Evolutionary conservation across 148 eudicot species (phyloP), one percentile per base, ranked within the genome.

Genomic region (Cornus florida): DNA sequence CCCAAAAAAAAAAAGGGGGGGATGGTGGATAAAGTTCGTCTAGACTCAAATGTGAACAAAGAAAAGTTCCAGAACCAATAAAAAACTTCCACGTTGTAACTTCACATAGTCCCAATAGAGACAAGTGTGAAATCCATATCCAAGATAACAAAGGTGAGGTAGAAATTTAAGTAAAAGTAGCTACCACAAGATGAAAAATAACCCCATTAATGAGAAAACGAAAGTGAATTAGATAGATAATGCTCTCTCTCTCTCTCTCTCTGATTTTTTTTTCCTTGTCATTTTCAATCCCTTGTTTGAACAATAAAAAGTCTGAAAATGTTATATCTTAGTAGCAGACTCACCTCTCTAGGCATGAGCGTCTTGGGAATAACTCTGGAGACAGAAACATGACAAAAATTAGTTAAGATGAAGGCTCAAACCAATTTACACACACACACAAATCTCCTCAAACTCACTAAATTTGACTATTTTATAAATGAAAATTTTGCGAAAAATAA

Each of bases 321-420:
- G 53, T 32, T 23, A 74, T 32, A 74, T 17, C 7, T 19, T 31
- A 39, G 56, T 68, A 70, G 48, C 70, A 70, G 11, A 31, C 35
- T 35, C 83, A 86, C 88, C 83, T 86, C 88, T 80, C 81, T 80
- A n/a, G 83, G 81, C 88, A 86, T 86, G 60, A 86, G 85, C 9
- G 86, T 83, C 73, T 81, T 86, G 20, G 88, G 88, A 56, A 86
- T 86, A 23, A 86, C 82, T 62, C 88, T 86, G 83, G n/a, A 80
- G 72, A 79, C 79, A 83, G 72, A 60, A 79, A 79, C 38, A 83
- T 83, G 80, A 79, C 82, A 77, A 74, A 82, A 32, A 69, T 69
- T 60, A 73, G 72, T 70, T 62, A 43, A 33, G 8, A 64, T 1
- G 38, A 72, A 70, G 46, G 28, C 43, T 70, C 69, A 41, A 60